A percentile compares a stretch with the other conserved stretches of the same genome.
phyloP scores from a whole-genome alignment of 2,329 filamentous ascomycete species.

The Aciculosporium take region DNA sequence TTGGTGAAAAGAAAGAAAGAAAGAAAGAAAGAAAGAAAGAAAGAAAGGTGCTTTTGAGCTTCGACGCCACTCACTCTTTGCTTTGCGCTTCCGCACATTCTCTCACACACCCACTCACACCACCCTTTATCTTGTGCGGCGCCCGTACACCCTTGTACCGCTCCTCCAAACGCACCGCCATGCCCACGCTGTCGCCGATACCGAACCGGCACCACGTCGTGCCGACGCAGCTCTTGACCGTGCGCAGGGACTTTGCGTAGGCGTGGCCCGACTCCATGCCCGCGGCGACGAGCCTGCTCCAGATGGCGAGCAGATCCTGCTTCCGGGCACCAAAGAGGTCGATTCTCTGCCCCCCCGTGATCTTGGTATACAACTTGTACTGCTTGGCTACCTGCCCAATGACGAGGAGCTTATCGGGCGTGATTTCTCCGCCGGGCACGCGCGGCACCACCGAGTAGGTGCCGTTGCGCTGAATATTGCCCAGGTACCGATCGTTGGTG shows the following conservation, averaged over 20 bases:
- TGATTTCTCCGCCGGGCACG: conserved; percentile 75
- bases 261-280: conserved; percentile 87
- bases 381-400: conserved; percentile 77
- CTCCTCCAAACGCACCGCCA: conserved; percentile 78
- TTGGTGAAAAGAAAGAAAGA: not conserved
- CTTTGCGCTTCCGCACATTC: conserved; percentile 88
- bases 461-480: conserved; percentile 82
- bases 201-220: conserved; percentile 86
- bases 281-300: conserved; percentile 64
- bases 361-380: conserved; percentile 77
- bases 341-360: conserved; percentile 82
- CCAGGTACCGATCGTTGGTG: conserved; percentile 78
- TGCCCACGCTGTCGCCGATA: conserved; percentile 78
- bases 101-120: conserved; percentile 79
- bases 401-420: conserved; percentile 67
- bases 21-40: not conserved
- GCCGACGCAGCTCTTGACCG: conserved; percentile 84
- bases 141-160: conserved; percentile 82
- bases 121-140: conserved; percentile 84
- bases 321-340: conserved; percentile 88
- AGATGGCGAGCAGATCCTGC: conserved; percentile 71
- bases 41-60: not conserved
- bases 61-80: conserved; percentile 55
- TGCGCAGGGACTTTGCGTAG: conserved; percentile 77
- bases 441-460: conserved; percentile 82